Conservation (phyloP, 805 yeast species). For the Candida ponderosae region DNA sequence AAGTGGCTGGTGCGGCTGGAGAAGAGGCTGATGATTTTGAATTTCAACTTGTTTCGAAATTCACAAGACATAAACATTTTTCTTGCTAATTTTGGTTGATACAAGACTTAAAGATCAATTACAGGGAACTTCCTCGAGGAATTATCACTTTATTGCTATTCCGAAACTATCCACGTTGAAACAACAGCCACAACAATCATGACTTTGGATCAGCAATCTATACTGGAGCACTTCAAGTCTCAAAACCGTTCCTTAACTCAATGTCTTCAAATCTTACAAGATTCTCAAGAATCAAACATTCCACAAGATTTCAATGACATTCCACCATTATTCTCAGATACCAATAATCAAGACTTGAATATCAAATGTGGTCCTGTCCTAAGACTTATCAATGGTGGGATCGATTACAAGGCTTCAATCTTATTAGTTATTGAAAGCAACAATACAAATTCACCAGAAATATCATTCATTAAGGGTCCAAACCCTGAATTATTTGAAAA, state of each 20-base stretch:
- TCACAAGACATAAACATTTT: no score
- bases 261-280: background rate
- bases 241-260: background rate
- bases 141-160: no score
- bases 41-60: no score
- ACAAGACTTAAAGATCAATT: no score
- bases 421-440: slow-evolving; percentile 45
- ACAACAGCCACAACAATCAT: background rate
- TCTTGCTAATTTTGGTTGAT: no score
- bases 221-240: background rate
- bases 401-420: slow-evolving; percentile 60
- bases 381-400: slow-evolving; percentile 39
- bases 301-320: background rate
- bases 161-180: no score
- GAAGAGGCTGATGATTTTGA: no score
- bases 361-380: slow-evolving; percentile 74
- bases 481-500: slow-evolving; percentile 5
- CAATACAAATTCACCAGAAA: slow-evolving; percentile 21
- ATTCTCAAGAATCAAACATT: slow-evolving; percentile 1
- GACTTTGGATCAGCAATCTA: background rate
- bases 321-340: background rate
- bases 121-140: no score
- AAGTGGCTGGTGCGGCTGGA: no score
- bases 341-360: slow-evolving; percentile 23
- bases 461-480: slow-evolving; percentile 21